phyloP scores from a whole-genome alignment of 768 basidiomycete genomes.

The Hericium erinaceus region DNA sequence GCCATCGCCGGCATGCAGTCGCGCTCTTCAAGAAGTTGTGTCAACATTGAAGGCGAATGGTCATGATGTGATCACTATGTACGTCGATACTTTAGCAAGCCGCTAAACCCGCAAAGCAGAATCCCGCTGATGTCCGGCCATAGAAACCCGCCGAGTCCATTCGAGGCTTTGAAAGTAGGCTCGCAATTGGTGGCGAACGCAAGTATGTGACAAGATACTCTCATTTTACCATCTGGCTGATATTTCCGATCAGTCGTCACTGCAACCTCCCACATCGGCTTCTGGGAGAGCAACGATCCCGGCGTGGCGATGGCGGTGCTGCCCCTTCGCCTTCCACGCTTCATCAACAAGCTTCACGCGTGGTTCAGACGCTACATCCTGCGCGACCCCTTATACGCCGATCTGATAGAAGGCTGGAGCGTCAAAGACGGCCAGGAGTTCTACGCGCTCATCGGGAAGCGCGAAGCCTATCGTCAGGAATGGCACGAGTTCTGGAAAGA shows the following conservation, averaged over 20 bases:
- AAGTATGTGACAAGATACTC: slow-evolving; percentile 22
- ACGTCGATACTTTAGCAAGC: neutral
- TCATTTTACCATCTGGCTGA: neutral
- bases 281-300: slow-evolving; percentile 39
- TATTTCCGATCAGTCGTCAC: slow-evolving; percentile 11
- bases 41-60: slow-evolving; percentile 35
- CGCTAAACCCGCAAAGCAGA: neutral
- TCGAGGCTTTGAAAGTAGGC: slow-evolving; percentile 42
- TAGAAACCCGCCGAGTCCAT: slow-evolving; percentile 37
- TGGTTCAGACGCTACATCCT: slow-evolving; percentile 45
- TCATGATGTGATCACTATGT: slow-evolving; percentile 48
- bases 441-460: slow-evolving; percentile 35
- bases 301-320: slow-evolving; percentile 32
- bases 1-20: slow-evolving; percentile 50
- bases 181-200: slow-evolving; percentile 47
- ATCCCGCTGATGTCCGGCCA: neutral
- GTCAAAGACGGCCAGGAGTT: slow-evolving; percentile 45
- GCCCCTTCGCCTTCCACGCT: slow-evolving; percentile 36
- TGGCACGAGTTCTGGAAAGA: slow-evolving; percentile 32
- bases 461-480: slow-evolving; percentile 31
- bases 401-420: slow-evolving; percentile 37
- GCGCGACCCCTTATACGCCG: slow-evolving; percentile 44
- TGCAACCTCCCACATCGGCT: slow-evolving; percentile 17
- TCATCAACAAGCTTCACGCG: slow-evolving; percentile 37
- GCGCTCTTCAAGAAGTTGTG: slow-evolving; percentile 42